These are phyloP conservation scores for Acer saccharum DNA, from an alignment of 345 rosid genomes.

Conservation along the genomic window DNA sequence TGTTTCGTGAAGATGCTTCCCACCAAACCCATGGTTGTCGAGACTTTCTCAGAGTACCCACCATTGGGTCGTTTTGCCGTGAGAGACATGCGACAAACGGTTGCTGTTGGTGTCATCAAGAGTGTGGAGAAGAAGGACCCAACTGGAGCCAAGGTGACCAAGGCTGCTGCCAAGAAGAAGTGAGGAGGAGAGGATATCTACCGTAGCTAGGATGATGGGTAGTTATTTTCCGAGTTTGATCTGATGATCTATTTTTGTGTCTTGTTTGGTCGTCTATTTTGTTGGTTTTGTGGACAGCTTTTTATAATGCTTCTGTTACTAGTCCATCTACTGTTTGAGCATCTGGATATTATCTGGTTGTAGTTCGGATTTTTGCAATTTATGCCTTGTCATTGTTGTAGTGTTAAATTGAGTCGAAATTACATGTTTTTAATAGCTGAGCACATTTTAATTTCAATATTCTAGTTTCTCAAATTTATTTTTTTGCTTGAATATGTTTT, in stretches of 20 bases:
- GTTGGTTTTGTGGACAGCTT: not conserved
- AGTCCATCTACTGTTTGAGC: not conserved
- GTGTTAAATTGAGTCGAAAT: not conserved
- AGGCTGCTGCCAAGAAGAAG: conserved; percentile 35
- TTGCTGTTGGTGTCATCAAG: conserved; percentile 37
- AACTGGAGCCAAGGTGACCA: conserved; percentile 38
- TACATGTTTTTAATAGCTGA: not conserved
- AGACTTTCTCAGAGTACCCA: conserved; percentile 32
- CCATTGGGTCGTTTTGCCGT: conserved; percentile 37
- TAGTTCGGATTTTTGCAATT: not conserved
- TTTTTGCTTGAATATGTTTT: no score
- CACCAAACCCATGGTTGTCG: conserved; percentile 33
- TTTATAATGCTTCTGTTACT: not conserved
- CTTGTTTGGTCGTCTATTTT: not conserved
- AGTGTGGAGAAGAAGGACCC: conserved; percentile 40
- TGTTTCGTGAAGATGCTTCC: conserved; percentile 57
- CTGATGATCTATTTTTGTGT: not conserved
- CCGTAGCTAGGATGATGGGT: not conserved
- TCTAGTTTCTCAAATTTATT: no score
- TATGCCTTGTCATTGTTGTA: not conserved
- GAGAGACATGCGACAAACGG: conserved; percentile 38
- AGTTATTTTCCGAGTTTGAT: not conserved
- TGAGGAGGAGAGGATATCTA: conserved; percentile 15
- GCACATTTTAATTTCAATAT: not conserved
- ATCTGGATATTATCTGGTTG: not conserved